Evolutionary conservation across 345 rosid species (phyloP), one percentile per base, ranked within the genome.

Genomic region (Eucalyptus regnans): DNA sequence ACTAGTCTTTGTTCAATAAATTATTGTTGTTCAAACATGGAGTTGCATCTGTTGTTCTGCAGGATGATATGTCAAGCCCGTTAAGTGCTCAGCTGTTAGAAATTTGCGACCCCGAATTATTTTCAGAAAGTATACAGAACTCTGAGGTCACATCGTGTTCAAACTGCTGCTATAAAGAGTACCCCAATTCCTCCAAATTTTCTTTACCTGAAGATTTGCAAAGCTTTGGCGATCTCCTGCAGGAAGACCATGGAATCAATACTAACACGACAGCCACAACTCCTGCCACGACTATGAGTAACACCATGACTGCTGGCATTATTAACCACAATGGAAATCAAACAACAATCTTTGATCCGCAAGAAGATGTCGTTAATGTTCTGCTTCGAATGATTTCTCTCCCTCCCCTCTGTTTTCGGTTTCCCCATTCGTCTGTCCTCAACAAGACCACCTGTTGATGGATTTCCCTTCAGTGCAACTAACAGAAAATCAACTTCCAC

Each of bases 31-130:
- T 76, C 15, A 76, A 22, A 76, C 48, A 0, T 7, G n/a, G 25
- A 50, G 3, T 60, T 87, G 0, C 50, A 60, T 89, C 64, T 89
- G 88, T 90, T 14, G 15, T 14, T 54, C 64, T 92, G 86, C 95
- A 98, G 99, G 99, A 96, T 64, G 98, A 95, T 84, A 93, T 95
- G 89, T 93, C 96, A 22, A 95, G 97, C 91, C 97, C 97, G 10
- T 90, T 95, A 20, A 94, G 93, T 90, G 94, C 94, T 93, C 97
- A 95, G 31, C 90, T 93, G 49, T 92, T 97, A 86, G 95, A 95
- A 87, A 91, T 96, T 62, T 94, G 95, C 68, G 95, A 97, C 81
- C 90, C 97, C 12, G 95, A 94, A 88, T 56, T 97, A 60, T 92
- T 92, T 89, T 93, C 93, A 80, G 99, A 96, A 62, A 92, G 95